Base-by-base conservation (phyloP, 768 basidiomycete genomes). In the Boletellus ananiceps region DNA sequence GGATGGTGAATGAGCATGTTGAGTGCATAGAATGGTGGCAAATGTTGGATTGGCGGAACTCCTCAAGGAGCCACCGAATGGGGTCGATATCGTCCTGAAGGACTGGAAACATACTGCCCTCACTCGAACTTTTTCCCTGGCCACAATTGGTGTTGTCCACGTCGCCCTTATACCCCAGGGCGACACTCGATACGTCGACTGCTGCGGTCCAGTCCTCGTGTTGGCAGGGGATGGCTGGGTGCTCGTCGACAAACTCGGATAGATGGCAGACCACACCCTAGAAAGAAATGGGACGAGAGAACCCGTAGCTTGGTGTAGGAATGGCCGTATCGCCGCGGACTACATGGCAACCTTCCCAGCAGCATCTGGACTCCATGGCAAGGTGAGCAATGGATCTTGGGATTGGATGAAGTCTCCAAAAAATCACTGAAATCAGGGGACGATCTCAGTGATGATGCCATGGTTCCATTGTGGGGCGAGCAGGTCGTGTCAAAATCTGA, bases 311-410 rank as follows among this genome's bases (percentile, higher is more conserved):
- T 29, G 29, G 2, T 7, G 29, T 3, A 29, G 32, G 37, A 33
- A 46, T 40, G 2, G 40, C 61, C 60, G 2, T 57, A 40, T 25
- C 51, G 55, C 25, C 61, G 52, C 14, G 11, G 7, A 11, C 29
- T 29, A 12, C 39, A 33, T 9, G 18, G 25, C 0, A 13, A 16
- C 14, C 23, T 6, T 14, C 32, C 31, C 2, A 34, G 25, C 0
- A 21, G 15, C 27, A 19, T 21, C n/a, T 14, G 4, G 14, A 47
- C 34, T 19, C 31, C 46, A 8, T 18, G 2, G 27, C 29, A 41
- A 41, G 27, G 15, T 16, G 25, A 27, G 23, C 19, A 11, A 29
- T 23, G 19, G 11, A 37, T 16, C 44, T 18, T 25, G 35, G 36
- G 14, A 15, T 18, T 16, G 12, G 9, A 38, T 2, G 18, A 14